Evolutionary conservation across 2,329 filamentous ascomycete genomes (phyloP).

Genomic region (Pseudocercospora pini-densiflorae): DNA sequence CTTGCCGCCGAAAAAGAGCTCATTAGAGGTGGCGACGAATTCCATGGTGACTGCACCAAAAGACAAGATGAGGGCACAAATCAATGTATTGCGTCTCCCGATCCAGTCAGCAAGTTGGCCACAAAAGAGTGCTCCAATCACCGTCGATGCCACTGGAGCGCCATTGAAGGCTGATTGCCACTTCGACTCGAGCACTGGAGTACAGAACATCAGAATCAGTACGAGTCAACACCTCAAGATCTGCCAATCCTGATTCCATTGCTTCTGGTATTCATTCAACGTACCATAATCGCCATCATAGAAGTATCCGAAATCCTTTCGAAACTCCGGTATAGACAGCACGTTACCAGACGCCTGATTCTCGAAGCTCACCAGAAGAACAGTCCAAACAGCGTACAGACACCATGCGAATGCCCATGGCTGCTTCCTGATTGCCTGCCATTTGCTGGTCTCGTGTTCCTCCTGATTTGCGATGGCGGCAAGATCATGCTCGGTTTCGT

Average conservation of each 20-base stretch:
- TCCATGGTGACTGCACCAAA: conserved; percentile 48
- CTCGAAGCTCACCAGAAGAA: conserved; percentile 49
- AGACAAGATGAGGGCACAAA: conserved; percentile 43
- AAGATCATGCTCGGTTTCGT: neutral
- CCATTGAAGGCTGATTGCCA: conserved; percentile 54
- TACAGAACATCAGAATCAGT: no score
- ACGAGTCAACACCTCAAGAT: no score
- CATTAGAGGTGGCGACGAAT: conserved; percentile 48
- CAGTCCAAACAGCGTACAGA: conserved; percentile 47
- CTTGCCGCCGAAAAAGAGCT: conserved; percentile 49
- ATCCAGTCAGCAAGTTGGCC: conserved; percentile 45
- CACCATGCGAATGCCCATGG: conserved; percentile 44
- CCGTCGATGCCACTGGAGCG: conserved; percentile 47
- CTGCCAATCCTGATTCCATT: no score
- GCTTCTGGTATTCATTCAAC: no score
- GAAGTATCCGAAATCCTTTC: conserved; percentile 50
- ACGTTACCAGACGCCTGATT: conserved; percentile 49
- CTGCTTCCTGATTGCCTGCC: conserved; percentile 35
- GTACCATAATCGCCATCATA: conserved; percentile 41
- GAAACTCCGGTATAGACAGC: conserved; percentile 51
- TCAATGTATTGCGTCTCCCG: conserved; percentile 41
- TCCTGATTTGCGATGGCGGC: conserved; percentile 8
- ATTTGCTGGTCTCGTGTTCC: conserved; percentile 35
- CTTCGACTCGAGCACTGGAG: conserved; percentile 43
- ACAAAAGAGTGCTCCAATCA: conserved; percentile 42